Base-by-base conservation (phyloP, 2,329 filamentous ascomycete species). In the Fusarium sp. region DNA sequence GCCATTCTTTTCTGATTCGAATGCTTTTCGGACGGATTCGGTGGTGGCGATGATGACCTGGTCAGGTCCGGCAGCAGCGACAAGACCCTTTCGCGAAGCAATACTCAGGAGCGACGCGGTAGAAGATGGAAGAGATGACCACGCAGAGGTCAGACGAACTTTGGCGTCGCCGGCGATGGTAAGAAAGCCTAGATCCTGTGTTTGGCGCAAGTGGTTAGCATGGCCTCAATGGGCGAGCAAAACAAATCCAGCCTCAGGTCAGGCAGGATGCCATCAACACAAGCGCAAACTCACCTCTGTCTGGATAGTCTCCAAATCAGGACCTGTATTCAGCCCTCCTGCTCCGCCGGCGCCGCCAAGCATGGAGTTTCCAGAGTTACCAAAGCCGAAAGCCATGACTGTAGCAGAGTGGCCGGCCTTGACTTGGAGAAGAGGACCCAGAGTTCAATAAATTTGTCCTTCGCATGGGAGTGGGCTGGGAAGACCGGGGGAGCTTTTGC, bases 21-120 rank as follows among this genome's bases (percentile, higher is more conserved):
- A 95, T 2, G 91, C 89, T 69, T 91, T 90, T 72, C 94, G 89
- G 49, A 97, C 87, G 4, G 89, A 86, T 59, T 94, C 89, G 13
- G 95, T 96, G 3, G 87, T 89, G 33, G 92, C 89, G 63, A 99
- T 80, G 64, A 92, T 84, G 46, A 99, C 85, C 54, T 86, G 86
- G 74, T 96, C 90, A 36, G 95, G 95, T 14, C 93, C 92, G 55
- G 92, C 96, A 53, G 94, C 96, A 29, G 95, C 95, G 59, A 97
- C 84, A 20, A 99, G 85, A 40, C 93, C 93, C 79, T 89, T 90
- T 65, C 85, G 87, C 31, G 93, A 90, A 59, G 95, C 93, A 71
- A 98, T 87, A 76, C 91, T 91, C 67, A 99, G 84, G 36, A 99
- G 89, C 2, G 93, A 96, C 11, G 93, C 89, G 46, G 91, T 93